Evolutionary conservation across 345 rosid genomes (phyloP).

Genomic region (Psidium friedrichsthalianum): DNA sequence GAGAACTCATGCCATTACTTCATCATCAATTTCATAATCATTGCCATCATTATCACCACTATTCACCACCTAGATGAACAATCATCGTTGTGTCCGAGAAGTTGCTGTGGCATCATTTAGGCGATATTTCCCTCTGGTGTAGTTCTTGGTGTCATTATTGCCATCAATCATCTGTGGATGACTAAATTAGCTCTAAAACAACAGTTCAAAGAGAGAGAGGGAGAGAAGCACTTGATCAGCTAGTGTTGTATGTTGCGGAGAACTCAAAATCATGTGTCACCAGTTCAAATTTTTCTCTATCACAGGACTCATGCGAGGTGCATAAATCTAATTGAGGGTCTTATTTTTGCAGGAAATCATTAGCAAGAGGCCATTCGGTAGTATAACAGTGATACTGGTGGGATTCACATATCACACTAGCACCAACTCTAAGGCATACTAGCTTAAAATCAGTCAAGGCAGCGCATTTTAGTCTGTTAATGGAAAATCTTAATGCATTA

Average conservation of each 20-base stretch:
- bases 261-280: background rate
- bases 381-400: background rate
- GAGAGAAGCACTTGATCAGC: background rate
- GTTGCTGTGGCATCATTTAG: background rate
- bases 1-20: background rate
- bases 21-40: background rate
- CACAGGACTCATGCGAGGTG: background rate
- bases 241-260: background rate
- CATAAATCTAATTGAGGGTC: background rate
- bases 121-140: background rate
- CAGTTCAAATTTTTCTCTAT: background rate
- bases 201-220: background rate
- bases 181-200: background rate
- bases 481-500: slow-evolving; percentile 54
- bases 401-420: background rate
- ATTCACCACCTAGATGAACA: background rate
- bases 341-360: slow-evolving; percentile 22
- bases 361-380: slow-evolving; percentile 13
- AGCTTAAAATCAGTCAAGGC: slow-evolving; percentile 9
- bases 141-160: background rate
- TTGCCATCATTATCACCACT: background rate
- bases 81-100: background rate
- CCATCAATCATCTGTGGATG: background rate
- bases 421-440: background rate
- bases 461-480: slow-evolving; percentile 35